Percentiles rank a stretch among this genome's conserved stretches.
Conservation (phyloP, 2,329 filamentous ascomycete species). For the Cryphonectria carpinicola region DNA sequence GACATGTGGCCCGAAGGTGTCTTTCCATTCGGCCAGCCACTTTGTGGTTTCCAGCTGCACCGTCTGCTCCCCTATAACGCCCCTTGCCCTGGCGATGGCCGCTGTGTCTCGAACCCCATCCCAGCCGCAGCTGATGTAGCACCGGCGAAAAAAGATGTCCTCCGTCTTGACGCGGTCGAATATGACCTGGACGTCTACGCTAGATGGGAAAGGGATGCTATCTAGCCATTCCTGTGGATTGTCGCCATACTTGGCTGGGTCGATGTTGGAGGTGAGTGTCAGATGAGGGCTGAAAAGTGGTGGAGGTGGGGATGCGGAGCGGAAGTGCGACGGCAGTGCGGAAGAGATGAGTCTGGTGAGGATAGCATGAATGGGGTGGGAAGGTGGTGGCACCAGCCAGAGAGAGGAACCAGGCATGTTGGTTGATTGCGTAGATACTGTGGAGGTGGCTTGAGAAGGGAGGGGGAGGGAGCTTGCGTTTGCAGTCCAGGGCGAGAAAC, state of each 20-base stretch:
- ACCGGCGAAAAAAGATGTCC: slow-evolving; percentile 38
- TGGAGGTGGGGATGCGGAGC: slow-evolving; percentile 30
- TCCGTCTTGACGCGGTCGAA: slow-evolving; percentile 34
- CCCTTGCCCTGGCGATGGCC: slow-evolving; percentile 35
- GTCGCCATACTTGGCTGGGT: slow-evolving; percentile 31
- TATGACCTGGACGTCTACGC: slow-evolving; percentile 26
- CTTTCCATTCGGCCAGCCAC: slow-evolving; percentile 36
- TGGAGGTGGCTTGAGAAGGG: background rate
- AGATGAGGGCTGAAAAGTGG: slow-evolving; percentile 37
- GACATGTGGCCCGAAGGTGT: slow-evolving; percentile 38
- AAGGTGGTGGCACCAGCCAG: slow-evolving; percentile 38
- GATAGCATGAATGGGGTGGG: slow-evolving; percentile 33
- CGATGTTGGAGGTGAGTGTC: slow-evolving; percentile 38
- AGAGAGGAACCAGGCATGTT: slow-evolving; percentile 40
- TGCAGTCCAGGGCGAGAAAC: background rate
- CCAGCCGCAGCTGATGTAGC: slow-evolving; percentile 35
- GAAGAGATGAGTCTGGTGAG: slow-evolving; percentile 33
- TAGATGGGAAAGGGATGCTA: slow-evolving; percentile 30
- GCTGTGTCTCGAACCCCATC: slow-evolving; percentile 33
- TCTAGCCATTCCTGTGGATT: slow-evolving; percentile 38
- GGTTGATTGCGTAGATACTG: background rate
- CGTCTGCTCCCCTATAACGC: slow-evolving; percentile 32
- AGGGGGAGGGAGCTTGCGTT: background rate
- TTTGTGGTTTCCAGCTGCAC: slow-evolving; percentile 31
- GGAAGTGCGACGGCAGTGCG: slow-evolving; percentile 35